Evolutionary conservation across 148 eudicot species (phyloP).

Genomic region (Beta vulgaris): DNA sequence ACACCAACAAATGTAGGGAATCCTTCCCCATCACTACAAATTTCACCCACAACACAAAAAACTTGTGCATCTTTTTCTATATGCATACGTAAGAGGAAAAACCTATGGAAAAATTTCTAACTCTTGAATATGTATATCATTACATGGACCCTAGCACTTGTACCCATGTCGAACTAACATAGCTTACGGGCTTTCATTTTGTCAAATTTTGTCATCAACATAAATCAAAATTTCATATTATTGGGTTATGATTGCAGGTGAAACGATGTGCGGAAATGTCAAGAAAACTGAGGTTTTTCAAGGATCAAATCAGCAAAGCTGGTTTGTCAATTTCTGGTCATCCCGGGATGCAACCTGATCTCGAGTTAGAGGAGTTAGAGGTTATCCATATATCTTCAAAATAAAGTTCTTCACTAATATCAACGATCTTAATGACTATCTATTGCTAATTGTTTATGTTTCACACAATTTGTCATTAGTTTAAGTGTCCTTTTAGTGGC

Average conservation of each 20-base stretch:
- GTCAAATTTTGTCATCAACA: background rate
- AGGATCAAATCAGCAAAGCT: constrained; percentile 93
- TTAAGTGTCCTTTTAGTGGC: too few relatives aligned
- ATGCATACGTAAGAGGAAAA: too few relatives aligned
- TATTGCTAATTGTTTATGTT: constrained; percentile 21
- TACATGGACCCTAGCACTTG: background rate
- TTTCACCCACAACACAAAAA: too few relatives aligned
- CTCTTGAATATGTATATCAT: too few relatives aligned
- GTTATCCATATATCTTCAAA: constrained; percentile 29
- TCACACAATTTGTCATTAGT: background rate
- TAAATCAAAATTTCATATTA: background rate
- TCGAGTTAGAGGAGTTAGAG: constrained; percentile 91
- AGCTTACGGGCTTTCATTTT: background rate
- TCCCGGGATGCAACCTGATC: constrained; percentile 63
- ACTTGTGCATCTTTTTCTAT: too few relatives aligned
- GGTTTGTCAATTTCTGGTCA: constrained; percentile 56
- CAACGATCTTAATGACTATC: constrained; percentile 52
- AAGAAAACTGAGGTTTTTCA: constrained; percentile 85
- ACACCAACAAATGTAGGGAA: background rate
- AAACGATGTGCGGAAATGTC: constrained; percentile 99
- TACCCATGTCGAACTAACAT: background rate
- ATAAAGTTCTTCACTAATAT: background rate
- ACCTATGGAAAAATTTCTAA: too few relatives aligned
- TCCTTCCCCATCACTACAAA: background rate
- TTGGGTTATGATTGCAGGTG: constrained; percentile 48